phyloP scores from a whole-genome alignment of 805 yeast species.

The Candida multigemmis region DNA sequence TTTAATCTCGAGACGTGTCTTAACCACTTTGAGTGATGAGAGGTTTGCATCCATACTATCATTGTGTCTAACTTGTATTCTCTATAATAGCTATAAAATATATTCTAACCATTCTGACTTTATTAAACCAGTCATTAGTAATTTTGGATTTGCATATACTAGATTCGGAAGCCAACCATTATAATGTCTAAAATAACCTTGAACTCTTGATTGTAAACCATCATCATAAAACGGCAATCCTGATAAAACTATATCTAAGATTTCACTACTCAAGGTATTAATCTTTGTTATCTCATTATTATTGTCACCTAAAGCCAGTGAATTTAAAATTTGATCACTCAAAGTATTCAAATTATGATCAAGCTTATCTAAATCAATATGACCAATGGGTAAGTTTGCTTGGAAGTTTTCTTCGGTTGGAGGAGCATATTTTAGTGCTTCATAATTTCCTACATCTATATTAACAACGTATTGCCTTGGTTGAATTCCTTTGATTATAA shows the following conservation, averaged over 20 bases:
- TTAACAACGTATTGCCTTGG: constrained; percentile 61
- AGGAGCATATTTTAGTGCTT: constrained; percentile 24
- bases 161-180: constrained; percentile 33
- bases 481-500: constrained; percentile 89
- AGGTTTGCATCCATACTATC: too few species aligned
- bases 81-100: constrained; percentile 23
- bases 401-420: constrained; percentile 5
- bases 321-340: constrained; percentile 11
- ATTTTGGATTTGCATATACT: constrained; percentile 31
- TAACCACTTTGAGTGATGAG: too few species aligned
- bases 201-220: constrained; percentile 9
- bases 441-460: constrained; percentile 34
- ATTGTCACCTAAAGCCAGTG: constrained; percentile 4
- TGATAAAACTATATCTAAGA: constrained; percentile 20
- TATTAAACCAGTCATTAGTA: constrained; percentile 24
- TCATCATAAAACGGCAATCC: constrained; percentile 16
- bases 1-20: too few species aligned
- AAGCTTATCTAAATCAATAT: constrained; percentile 24
- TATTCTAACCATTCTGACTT: constrained; percentile 29
- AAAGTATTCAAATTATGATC: constrained; percentile 13
- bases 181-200: constrained; percentile 23
- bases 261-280: constrained; percentile 22
- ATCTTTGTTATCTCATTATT: constrained; percentile 12
- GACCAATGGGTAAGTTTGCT: constrained; percentile 29
- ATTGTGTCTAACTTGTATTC: too few species aligned